These are phyloP conservation scores for Xylaria sp. DNA, from an alignment of 2,329 filamentous ascomycete species.

Conservation along the genomic window DNA sequence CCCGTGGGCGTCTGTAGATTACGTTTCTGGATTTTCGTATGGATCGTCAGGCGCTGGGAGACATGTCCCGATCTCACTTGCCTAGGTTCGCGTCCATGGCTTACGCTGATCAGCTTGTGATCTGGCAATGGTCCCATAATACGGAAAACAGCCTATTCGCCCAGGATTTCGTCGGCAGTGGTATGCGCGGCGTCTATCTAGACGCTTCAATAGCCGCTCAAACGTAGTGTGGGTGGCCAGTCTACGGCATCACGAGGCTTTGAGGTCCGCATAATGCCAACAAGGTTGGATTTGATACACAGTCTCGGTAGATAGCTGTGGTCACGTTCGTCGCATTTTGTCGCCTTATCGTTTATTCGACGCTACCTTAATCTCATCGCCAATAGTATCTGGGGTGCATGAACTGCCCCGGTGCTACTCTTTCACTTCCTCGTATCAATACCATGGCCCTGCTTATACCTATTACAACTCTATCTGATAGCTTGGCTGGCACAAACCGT, in stretches of 20 bases:
- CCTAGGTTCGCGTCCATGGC: conserved; percentile 2
- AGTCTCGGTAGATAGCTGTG: conserved; percentile 32
- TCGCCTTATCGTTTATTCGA: conserved; percentile 21
- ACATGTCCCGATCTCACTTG: conserved; percentile 35
- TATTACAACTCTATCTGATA: conserved; percentile 6
- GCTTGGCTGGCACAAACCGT: conserved; percentile 19
- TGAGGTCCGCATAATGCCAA: conserved; percentile 10
- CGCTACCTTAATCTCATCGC: not conserved
- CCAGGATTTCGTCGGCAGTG: conserved; percentile 31
- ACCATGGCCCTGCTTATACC: not conserved
- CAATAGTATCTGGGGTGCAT: not conserved
- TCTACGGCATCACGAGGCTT: conserved; percentile 26
- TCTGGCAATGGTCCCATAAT: conserved; percentile 29
- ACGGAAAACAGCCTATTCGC: conserved; percentile 47
- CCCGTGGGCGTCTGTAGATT: conserved; percentile 38
- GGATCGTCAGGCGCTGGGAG: conserved; percentile 36
- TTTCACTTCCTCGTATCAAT: conserved; percentile 20
- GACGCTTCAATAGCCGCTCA: conserved; percentile 36
- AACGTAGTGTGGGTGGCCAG: conserved; percentile 28
- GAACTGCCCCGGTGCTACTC: not conserved
- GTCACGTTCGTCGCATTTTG: conserved; percentile 8
- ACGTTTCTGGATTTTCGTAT: conserved; percentile 23
- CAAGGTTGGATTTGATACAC: conserved; percentile 9
- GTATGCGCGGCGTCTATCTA: conserved; percentile 44
- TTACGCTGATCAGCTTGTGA: conserved; percentile 19